phyloP scores from a whole-genome alignment of 495 filamentous ascomycete genomes.

The Darksidea phi region DNA sequence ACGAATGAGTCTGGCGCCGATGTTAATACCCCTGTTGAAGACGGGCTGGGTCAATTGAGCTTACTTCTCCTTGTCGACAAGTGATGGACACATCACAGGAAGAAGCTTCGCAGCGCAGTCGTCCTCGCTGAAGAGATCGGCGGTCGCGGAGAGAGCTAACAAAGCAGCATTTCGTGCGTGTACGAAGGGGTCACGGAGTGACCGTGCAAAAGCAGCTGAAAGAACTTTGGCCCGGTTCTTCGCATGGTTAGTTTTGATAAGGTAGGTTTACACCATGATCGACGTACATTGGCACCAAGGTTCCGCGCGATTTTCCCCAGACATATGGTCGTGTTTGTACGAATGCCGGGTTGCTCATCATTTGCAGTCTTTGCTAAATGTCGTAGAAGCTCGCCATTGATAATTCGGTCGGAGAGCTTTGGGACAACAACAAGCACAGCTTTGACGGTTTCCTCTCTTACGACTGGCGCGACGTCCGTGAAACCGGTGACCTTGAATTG shows the following conservation, averaged over 20 bases:
- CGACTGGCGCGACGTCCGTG: conserved; percentile 82
- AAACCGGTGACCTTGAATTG: conserved; percentile 76
- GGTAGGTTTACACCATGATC: too few species aligned
- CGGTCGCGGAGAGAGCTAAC: conserved; percentile 78
- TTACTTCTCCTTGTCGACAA: conserved; percentile 85
- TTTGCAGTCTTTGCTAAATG: conserved; percentile 95
- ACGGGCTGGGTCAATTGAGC: conserved; percentile 14
- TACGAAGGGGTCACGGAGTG: conserved; percentile 88
- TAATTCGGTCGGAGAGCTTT: conserved; percentile 86
- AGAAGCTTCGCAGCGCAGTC: conserved; percentile 83
- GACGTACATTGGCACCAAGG: conserved; percentile 63
- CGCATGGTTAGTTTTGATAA: background rate
- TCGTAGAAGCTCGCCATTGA: conserved; percentile 89
- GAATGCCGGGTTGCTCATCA: conserved; percentile 94
- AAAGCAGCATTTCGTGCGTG: conserved; percentile 88
- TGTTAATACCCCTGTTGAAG: conserved; percentile 30
- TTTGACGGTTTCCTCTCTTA: conserved; percentile 94
- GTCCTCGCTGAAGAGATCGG: conserved; percentile 82
- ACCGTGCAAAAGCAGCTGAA: conserved; percentile 83
- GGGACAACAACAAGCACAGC: conserved; percentile 78
- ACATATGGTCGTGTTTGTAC: conserved; percentile 97
- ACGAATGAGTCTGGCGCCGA: conserved; percentile 58
- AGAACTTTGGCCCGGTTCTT: conserved; percentile 83
- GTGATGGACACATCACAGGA: conserved; percentile 74
- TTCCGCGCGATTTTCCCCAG: conserved; percentile 92